Evolutionary conservation across 169 alveolate species (phyloP), one percentile per base, ranked within the genome.

Genomic region (Eimeria tenella): DNA sequence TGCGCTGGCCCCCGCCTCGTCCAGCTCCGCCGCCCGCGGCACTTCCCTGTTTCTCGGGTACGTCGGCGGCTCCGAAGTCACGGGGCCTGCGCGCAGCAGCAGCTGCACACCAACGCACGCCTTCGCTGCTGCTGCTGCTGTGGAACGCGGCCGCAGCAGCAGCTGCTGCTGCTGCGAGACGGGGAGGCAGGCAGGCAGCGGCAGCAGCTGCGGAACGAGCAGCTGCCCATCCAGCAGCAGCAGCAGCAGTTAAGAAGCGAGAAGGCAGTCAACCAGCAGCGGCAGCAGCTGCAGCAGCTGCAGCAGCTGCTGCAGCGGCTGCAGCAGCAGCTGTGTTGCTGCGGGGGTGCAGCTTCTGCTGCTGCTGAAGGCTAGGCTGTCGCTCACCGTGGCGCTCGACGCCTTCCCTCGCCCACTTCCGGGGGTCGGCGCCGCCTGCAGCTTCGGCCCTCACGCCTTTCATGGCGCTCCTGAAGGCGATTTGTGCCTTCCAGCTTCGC

Each of bases 351-450:
- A 17, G 19, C 21, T 4, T 11, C n/a, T 23, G 25, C n/a, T 77
- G 68, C 52, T 77, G 87, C 7, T 77, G 42, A 0, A 31, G 42
- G 42, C n/a, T 56, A 5, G 11, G n/a, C 63, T 4, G 15, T 42
- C 31, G 42, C 90, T 23, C 63, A 90, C 94, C 94, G 49, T 84
- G 89, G 15, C 94, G 90, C 23, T 90, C 94, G 58, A 50, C 62
- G n/a, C 94, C 94, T 0, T 90, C 94, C n/a, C 94, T 70, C 63
- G 63, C 84, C 94, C 94, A 90, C 15, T 75, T 62, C 68, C 89
- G 52, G 42, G 82, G n/a, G 65, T 56, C 79, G 53, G 90, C 73
- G 9, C 94, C 93, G 21, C 75, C 94, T 42, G 82, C 56, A n/a
- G 90, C 87, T 49, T 90, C 94, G 7, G 90, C 90, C 81, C 90